Evolutionary conservation across 306 rosid genomes (phyloP).

Genomic region (peach (Prunus persica)): Prunus_persica_NCBIv2 NC_034012.1:16374001-16374500

Average conservation of each 20-base stretch:
- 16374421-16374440: neutral
- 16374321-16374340: no score
- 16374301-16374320: no score
- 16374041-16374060: neutral
- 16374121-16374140: no score
- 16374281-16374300: no score
- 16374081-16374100: no score
- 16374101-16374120: no score
- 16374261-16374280: no score
- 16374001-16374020: neutral
- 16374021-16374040: conserved; percentile 9
- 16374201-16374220: neutral
- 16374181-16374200: neutral
- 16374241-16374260: neutral
- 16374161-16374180: neutral
- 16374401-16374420: neutral
- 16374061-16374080: no score
- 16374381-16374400: neutral
- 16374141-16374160: neutral
- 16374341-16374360: neutral
- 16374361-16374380: neutral
- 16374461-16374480: neutral
- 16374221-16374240: neutral
- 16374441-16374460: neutral
- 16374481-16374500: no score